These are phyloP conservation scores for Hypomyces rosellus DNA, from an alignment of 2,329 filamentous ascomycete genomes.

Conservation along the genomic window DNA sequence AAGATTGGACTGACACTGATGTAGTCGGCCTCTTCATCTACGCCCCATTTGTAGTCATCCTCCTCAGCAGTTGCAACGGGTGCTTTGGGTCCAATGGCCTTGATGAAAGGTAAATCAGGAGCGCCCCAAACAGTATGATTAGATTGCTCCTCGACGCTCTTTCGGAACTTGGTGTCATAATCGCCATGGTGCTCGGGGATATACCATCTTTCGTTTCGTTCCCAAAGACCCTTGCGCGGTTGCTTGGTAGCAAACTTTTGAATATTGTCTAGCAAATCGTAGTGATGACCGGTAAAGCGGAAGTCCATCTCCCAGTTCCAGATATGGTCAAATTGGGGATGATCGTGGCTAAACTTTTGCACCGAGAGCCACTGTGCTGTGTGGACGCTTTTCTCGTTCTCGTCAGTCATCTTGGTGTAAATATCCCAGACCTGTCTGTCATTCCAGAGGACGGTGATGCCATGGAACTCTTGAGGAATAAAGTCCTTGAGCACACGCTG, in stretches of 20 bases:
- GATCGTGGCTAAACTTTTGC: slow-evolving; percentile 68
- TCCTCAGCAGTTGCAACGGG: slow-evolving; percentile 49
- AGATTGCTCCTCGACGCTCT: slow-evolving; percentile 51
- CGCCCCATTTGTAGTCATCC: slow-evolving; percentile 71
- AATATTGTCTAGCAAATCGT: slow-evolving; percentile 67
- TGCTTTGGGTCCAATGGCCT: slow-evolving; percentile 57
- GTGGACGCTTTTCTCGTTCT: slow-evolving; percentile 46
- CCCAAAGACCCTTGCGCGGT: slow-evolving; percentile 67
- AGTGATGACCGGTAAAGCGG: slow-evolving; percentile 73
- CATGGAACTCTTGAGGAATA: slow-evolving; percentile 63
- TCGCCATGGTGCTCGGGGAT: slow-evolving; percentile 62
- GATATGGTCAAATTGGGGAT: slow-evolving; percentile 72
- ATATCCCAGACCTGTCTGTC: slow-evolving; percentile 66
- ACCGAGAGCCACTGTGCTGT: slow-evolving; percentile 64
- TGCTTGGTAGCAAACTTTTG: slow-evolving; percentile 57
- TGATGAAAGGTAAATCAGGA: slow-evolving; percentile 51
- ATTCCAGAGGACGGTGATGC: slow-evolving; percentile 69
- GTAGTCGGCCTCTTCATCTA: slow-evolving; percentile 68
- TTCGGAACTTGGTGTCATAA: slow-evolving; percentile 61
- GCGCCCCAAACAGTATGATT: slow-evolving; percentile 61
- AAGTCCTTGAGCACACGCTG: slow-evolving; percentile 52
- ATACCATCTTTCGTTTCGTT: slow-evolving; percentile 66
- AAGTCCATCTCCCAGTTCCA: slow-evolving; percentile 90
- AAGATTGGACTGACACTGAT: slow-evolving; percentile 76
- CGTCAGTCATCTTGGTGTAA: slow-evolving; percentile 69